Conservation (phyloP, 140 eudicot genomes). For the Anethum foeniculum region DNA sequence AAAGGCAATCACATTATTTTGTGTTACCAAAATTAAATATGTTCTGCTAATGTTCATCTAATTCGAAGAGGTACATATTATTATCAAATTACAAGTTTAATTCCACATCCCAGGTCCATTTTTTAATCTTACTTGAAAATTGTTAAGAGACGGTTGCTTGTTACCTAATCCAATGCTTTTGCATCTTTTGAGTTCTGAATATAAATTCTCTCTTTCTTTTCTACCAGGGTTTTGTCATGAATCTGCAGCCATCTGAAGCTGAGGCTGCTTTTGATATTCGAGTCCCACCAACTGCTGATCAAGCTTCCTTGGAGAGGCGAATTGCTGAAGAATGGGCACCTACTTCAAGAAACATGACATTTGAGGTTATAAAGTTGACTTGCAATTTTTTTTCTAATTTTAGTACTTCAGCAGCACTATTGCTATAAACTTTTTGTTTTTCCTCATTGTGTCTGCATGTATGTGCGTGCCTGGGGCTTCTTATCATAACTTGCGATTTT, state of each 20-base stretch:
- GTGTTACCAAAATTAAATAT: neutral
- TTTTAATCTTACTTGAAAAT: neutral
- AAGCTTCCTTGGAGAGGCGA: constrained; percentile 61
- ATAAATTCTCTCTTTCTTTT: constrained; percentile 10
- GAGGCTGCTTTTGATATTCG: constrained; percentile 92
- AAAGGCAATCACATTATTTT: neutral
- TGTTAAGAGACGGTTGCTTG: neutral
- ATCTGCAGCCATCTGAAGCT: constrained; percentile 98
- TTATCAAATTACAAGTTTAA: neutral
- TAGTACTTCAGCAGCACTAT: neutral
- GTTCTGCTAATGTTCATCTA: neutral
- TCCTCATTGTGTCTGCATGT: neutral
- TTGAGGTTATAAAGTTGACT: constrained; percentile 42
- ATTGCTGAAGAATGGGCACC: constrained; percentile 99
- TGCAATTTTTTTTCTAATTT: neutral
- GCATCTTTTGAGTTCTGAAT: neutral
- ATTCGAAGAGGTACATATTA: neutral
- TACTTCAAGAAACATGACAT: constrained; percentile 65
- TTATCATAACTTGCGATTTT: neutral
- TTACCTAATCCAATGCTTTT: neutral
- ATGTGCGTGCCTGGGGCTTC: neutral
- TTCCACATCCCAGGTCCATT: constrained; percentile 3
- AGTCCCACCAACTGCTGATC: constrained; percentile 87
- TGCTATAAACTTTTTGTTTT: neutral
- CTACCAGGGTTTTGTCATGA: constrained; percentile 90